phyloP scores from a whole-genome alignment of 768 basidiomycete genomes.

The Leucosporidium scottii region DNA sequence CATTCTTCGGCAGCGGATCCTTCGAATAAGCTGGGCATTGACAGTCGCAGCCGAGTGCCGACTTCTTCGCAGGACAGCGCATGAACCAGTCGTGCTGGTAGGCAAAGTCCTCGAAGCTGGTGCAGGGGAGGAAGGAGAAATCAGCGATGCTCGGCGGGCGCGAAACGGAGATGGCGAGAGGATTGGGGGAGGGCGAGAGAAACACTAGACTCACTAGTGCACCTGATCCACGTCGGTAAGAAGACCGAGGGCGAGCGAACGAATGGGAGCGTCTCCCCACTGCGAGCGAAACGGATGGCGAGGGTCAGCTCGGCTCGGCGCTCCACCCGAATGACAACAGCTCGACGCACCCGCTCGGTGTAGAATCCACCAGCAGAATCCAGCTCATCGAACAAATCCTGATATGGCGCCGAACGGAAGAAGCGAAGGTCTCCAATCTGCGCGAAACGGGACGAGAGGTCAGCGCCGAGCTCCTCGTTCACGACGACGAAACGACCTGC shows the following conservation, averaged over 20 bases:
- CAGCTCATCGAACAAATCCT: conserved; percentile 72
- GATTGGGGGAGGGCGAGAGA: neutral
- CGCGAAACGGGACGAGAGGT: conserved; percentile 55
- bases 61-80: conserved; percentile 15
- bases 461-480: neutral
- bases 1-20: neutral
- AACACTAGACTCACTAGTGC: conserved; percentile 28
- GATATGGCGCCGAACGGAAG: conserved; percentile 76
- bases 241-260: conserved; percentile 26
- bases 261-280: conserved; percentile 33
- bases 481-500: neutral
- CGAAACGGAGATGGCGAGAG: neutral
- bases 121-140: neutral
- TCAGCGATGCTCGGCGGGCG: neutral
- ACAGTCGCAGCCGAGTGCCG: conserved; percentile 26
- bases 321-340: no score
- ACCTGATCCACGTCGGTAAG: conserved; percentile 22
- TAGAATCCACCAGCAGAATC: conserved; percentile 78
- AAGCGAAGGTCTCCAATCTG: conserved; percentile 79
- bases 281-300: neutral
- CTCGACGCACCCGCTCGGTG: conserved; percentile 44
- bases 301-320: neutral
- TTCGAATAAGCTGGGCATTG: conserved; percentile 5
- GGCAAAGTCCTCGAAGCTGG: conserved; percentile 34
- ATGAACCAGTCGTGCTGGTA: conserved; percentile 37